Conservation (phyloP, 2,329 filamentous ascomycete species). For the Botrytis cinerea region DNA sequence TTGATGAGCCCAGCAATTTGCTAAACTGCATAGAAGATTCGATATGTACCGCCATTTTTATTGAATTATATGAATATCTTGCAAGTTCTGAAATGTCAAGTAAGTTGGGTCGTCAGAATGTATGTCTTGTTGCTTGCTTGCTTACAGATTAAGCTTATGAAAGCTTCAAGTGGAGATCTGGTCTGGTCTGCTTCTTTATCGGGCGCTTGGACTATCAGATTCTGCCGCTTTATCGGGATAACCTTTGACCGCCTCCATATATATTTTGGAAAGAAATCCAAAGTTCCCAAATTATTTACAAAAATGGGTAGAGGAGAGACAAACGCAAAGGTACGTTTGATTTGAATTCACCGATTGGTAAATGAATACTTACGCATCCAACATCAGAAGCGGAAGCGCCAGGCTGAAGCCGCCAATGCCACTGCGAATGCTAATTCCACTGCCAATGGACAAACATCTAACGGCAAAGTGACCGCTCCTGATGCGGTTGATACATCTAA, state of each 20-base stretch:
- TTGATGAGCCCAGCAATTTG: slow-evolving; percentile 68
- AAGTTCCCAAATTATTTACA: slow-evolving; percentile 21
- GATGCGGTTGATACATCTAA: slow-evolving; percentile 54
- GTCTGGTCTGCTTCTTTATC: slow-evolving; percentile 17
- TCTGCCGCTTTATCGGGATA: slow-evolving; percentile 27
- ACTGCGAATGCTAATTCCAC: slow-evolving; percentile 32
- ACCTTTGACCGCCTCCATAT: slow-evolving; percentile 27
- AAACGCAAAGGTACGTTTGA: slow-evolving; percentile 36
- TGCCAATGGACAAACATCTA: slow-evolving; percentile 27
- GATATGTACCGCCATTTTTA: slow-evolving; percentile 50
- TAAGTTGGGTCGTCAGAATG: slow-evolving; percentile 1
- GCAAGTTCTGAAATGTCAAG: background rate
- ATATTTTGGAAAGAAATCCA: slow-evolving; percentile 23
- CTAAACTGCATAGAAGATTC: slow-evolving; percentile 70
- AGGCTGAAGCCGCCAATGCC: slow-evolving; percentile 36
- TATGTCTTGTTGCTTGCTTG: background rate
- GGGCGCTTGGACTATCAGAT: slow-evolving; percentile 23
- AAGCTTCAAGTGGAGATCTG: slow-evolving; percentile 19
- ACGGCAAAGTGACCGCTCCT: slow-evolving; percentile 36
- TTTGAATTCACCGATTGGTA: background rate
- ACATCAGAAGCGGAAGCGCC: slow-evolving; percentile 41
- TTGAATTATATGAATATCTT: background rate
- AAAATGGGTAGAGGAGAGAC: slow-evolving; percentile 41
- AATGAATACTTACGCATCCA: slow-evolving; percentile 7
- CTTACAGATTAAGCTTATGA: slow-evolving; percentile 2